Evolutionary conservation across 805 yeast species (phyloP).

Genomic region (Pichia membranifaciens): DNA sequence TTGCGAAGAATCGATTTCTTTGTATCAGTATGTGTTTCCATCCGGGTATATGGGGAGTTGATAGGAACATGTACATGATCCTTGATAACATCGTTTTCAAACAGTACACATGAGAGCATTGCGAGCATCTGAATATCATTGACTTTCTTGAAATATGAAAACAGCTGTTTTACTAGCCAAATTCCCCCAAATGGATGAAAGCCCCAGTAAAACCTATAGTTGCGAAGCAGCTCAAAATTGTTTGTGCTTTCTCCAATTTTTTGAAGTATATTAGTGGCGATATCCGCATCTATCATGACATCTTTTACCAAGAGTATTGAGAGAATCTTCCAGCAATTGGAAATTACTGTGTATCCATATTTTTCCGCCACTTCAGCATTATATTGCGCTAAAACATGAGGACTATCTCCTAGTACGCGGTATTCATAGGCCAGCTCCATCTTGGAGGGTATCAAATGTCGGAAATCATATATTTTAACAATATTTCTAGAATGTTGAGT

Average conservation of each 20-base stretch:
- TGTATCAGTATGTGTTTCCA: conserved; percentile 1
- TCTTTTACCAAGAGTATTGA: conserved; percentile 42
- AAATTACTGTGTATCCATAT: conserved; percentile 55
- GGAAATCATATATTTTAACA: conserved; percentile 61
- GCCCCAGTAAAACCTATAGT: conserved; percentile 60
- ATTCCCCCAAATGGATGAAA: conserved; percentile 68
- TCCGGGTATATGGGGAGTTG: conserved; percentile 38
- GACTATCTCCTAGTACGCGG: conserved; percentile 54
- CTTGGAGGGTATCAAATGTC: conserved; percentile 68
- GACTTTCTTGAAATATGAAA: conserved; percentile 55
- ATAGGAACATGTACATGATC: conserved; percentile 35
- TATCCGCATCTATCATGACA: conserved; percentile 23
- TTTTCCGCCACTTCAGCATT: conserved; percentile 67
- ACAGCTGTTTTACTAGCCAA: conserved; percentile 58
- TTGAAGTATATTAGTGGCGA: conserved; percentile 15
- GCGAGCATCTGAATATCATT: conserved; percentile 87
- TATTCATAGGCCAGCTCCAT: conserved; percentile 65
- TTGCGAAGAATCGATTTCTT: conserved; percentile 4
- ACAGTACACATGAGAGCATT: conserved; percentile 71
- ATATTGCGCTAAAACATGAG: conserved; percentile 58
- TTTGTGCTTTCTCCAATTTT: conserved; percentile 16
- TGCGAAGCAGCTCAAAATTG: conserved; percentile 13
- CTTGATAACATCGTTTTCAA: conserved; percentile 34
- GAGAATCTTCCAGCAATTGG: conserved; percentile 70
- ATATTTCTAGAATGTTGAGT: conserved; percentile 38